Conservation (phyloP, 176 grass and related monocot genomes). For the Oryza longistaminata region DNA sequence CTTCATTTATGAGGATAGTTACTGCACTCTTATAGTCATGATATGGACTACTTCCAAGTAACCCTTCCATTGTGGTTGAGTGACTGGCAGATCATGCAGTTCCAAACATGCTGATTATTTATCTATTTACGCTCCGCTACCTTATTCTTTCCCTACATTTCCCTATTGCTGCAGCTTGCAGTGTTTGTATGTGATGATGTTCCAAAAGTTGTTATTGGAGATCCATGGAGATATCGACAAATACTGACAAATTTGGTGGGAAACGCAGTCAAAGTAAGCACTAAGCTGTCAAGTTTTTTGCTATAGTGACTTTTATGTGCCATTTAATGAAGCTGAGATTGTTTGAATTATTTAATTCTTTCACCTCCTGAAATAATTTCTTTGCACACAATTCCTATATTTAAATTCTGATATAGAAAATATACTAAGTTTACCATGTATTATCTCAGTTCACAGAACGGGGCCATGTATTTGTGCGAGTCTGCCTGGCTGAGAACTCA, state of each 20-base stretch:
- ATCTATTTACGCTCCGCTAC: background rate
- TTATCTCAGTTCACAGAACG: conserved; percentile 79
- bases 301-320: conserved; percentile 19
- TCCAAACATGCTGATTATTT: background rate
- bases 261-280: conserved; percentile 93
- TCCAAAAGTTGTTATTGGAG: conserved; percentile 78
- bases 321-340: background rate
- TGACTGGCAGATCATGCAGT: conserved; percentile 12
- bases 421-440: conserved; percentile 31
- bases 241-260: conserved; percentile 96
- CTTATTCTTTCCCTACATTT: conserved; percentile 23
- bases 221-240: conserved; percentile 90
- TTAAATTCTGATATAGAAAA: background rate
- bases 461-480: conserved; percentile 92
- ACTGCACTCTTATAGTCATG: background rate
- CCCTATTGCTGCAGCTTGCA: conserved; percentile 68
- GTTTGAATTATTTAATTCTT: background rate
- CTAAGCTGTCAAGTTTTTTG: conserved; percentile 33
- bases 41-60: background rate
- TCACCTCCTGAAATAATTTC: background rate
- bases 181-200: conserved; percentile 87
- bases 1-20: background rate
- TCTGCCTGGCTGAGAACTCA: conserved; percentile 66
- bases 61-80: conserved; percentile 14
- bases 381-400: background rate